These are phyloP conservation scores for Ensete glaucum DNA, from an alignment of 176 grass and related monocot genomes.

Conservation along the genomic window DNA sequence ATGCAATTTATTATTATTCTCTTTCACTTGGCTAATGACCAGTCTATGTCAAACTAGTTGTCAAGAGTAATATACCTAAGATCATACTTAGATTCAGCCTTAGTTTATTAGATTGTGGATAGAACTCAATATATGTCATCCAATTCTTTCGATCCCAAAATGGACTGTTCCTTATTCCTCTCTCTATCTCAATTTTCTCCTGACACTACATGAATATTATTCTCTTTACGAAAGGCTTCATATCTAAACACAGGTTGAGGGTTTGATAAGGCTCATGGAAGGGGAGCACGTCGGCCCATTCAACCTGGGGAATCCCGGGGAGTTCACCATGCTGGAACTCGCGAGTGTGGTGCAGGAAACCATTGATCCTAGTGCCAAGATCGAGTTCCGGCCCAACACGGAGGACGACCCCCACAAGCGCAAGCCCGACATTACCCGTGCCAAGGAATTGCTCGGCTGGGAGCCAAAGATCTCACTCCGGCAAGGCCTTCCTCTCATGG, in stretches of 20 bases:
- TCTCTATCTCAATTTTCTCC: too few species aligned
- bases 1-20: too few species aligned
- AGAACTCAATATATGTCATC: too few species aligned
- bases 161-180: too few species aligned
- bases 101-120: too few species aligned
- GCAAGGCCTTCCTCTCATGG: slow-evolving; percentile 10
- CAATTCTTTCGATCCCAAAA: too few species aligned
- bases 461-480: slow-evolving; percentile 10
- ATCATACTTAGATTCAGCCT: too few species aligned
- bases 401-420: slow-evolving; percentile 15
- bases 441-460: slow-evolving; percentile 15
- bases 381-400: slow-evolving; percentile 8
- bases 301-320: slow-evolving; percentile 5
- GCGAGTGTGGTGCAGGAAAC: slow-evolving; percentile 7
- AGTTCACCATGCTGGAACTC: slow-evolving; percentile 13
- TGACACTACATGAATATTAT: too few species aligned
- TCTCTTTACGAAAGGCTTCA: background rate
- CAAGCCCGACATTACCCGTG: slow-evolving; percentile 12
- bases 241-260: background rate
- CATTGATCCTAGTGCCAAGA: slow-evolving; percentile 1
- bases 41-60: too few species aligned
- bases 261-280: slow-evolving; percentile 10
- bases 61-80: too few species aligned
- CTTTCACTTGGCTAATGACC: too few species aligned
- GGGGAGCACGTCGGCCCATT: slow-evolving; percentile 9